Evolutionary conservation across 768 basidiomycete genomes (phyloP), one percentile per base, ranked within the genome.

Genomic region (Suillus occidentalis): DNA sequence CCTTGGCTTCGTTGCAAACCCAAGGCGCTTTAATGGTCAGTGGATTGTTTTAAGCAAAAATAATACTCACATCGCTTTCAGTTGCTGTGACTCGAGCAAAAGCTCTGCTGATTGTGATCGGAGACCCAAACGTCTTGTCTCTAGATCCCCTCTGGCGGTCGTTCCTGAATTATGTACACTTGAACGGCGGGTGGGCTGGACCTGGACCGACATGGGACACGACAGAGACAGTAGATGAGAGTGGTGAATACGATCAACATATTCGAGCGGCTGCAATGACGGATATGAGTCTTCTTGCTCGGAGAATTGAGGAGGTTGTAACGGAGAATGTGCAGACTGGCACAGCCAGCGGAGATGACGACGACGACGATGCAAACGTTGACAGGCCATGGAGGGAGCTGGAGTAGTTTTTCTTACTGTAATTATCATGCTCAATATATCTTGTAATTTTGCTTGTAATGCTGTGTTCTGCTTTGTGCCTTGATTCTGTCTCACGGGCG

Each of bases 81-180:
- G 86, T 89, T 13, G 86, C 87, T 3, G 76, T 89, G 16, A 89
- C 88, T 0, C 81, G 88, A 49, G 87, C 88, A 0, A 78, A 87
- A 67, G 84, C 87, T 0, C 76, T 89, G 1, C 76, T 89, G 9
- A 81, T 89, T 70, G 76, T 89, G 56, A 72, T 89, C 31, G 88
- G 88, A 4, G 84, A 89, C 65, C 85, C 87, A 0, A 72, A 78
- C 9, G 85, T 88, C 4, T 76, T 89, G 0, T 83, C 83, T 9
- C 79, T 89, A 1, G 88, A 89, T 66, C 87, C 87, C 1, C 75
- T 88, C 3, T 89, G 88, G 88, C 75, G 87, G 4, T 72, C 76
- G 0, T 88, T 88, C 77, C 71, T 89, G 57, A 87, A 87, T 64
- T 88, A 85, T 66, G 73, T 89, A n/a, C 72, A 85, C 65, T 59